These are phyloP conservation scores for Chlorophyllum brunneum DNA, from an alignment of 768 basidiomycete genomes.

Conservation along the genomic window DNA sequence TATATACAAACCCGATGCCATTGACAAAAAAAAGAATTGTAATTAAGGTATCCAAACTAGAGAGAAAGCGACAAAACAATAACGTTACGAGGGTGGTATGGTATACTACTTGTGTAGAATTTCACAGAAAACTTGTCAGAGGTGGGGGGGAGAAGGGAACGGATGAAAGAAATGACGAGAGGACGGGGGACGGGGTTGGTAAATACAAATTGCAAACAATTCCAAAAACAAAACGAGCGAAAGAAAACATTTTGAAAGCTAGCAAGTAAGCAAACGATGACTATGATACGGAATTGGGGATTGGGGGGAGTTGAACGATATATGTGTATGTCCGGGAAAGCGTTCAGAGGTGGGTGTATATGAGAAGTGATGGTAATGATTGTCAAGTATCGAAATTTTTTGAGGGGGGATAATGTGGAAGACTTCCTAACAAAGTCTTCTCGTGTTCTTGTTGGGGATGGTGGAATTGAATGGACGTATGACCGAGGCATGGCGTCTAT, in stretches of 20 bases:
- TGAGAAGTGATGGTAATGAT: neutral
- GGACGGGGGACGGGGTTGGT: neutral
- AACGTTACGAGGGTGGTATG: slow-evolving; percentile 4
- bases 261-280: neutral
- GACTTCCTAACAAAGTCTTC: slow-evolving; percentile 10
- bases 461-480: too few relatives aligned
- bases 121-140: neutral
- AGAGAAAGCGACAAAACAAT: too few relatives aligned
- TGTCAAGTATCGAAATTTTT: neutral
- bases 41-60: too few relatives aligned
- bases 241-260: neutral
- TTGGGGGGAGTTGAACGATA: neutral
- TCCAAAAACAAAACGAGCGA: neutral
- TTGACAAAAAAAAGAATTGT: too few relatives aligned
- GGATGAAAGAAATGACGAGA: too few relatives aligned
- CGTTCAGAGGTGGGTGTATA: neutral
- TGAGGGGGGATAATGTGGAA: too few relatives aligned
- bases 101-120: neutral
- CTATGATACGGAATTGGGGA: neutral
- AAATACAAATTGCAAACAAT: neutral
- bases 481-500: neutral
- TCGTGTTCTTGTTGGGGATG: neutral
- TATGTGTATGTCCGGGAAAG: neutral
- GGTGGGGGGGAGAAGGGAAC: neutral
- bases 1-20: too few relatives aligned